Conservation (phyloP, 176 grass and related monocot genomes). For the Raddia distichophylla region DNA sequence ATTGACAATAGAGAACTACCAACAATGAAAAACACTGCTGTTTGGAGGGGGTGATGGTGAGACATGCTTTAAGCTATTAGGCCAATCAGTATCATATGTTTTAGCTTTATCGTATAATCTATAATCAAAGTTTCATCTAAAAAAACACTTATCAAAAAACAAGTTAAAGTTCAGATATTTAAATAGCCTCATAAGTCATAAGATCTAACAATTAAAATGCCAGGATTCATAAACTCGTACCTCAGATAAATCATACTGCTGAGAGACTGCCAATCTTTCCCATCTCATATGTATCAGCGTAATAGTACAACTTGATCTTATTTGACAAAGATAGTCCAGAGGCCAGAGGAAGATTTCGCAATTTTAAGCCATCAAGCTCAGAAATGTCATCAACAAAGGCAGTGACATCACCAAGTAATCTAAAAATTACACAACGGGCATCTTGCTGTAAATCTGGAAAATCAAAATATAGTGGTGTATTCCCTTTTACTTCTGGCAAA, state of each 20-base stretch:
- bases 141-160: slow-evolving; percentile 5
- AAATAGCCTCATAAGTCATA: slow-evolving; percentile 1
- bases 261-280: slow-evolving; percentile 76
- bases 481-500: slow-evolving; percentile 75
- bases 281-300: slow-evolving; percentile 91
- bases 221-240: slow-evolving; percentile 28
- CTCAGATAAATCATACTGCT: slow-evolving; percentile 62
- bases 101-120: not conserved
- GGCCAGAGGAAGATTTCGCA: slow-evolving; percentile 79
- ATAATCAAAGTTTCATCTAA: slow-evolving; percentile 6
- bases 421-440: slow-evolving; percentile 69
- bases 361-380: slow-evolving; percentile 68
- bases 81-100: not conserved
- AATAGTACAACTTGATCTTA: slow-evolving; percentile 91
- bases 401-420: slow-evolving; percentile 82
- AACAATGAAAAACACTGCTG: too few species aligned
- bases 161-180: not conserved
- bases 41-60: too few species aligned
- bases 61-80: not conserved
- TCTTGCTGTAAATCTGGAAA: slow-evolving; percentile 72
- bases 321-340: slow-evolving; percentile 83
- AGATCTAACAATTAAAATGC: slow-evolving; percentile 13
- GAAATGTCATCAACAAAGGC: slow-evolving; percentile 84
- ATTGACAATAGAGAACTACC: too few species aligned
- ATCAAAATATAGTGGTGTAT: slow-evolving; percentile 85